phyloP scores from a whole-genome alignment of 495 filamentous ascomycete species.

The Aspergillus steynii region DNA sequence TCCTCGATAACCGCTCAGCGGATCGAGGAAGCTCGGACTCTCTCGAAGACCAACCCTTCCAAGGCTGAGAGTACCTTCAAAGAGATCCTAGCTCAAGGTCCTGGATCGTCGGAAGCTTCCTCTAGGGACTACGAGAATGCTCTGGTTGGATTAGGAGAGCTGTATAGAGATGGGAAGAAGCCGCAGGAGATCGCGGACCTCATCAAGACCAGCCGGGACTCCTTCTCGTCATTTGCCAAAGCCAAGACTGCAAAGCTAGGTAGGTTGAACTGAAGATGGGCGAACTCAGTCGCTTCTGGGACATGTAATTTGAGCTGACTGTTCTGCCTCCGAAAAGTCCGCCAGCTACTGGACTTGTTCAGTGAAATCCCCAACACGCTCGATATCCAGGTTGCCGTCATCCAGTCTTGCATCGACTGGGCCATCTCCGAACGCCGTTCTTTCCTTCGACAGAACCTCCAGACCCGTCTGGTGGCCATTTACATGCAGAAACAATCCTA shows the following conservation, averaged over 20 bases:
- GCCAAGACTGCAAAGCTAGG: conserved; percentile 98
- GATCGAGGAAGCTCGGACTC: conserved; percentile 82
- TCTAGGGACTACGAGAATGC: conserved; percentile 80
- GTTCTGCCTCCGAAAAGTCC: conserved; percentile 58
- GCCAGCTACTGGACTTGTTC: conserved; percentile 95
- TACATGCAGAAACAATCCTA: conserved; percentile 96
- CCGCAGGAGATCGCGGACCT: conserved; percentile 86
- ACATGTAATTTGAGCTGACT: background rate
- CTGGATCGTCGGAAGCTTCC: conserved; percentile 79
- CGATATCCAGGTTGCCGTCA: conserved; percentile 89
- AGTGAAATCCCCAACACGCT: conserved; percentile 87
- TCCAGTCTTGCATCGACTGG: conserved; percentile 99
- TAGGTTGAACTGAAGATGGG: conserved; percentile 42
- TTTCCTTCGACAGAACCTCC: conserved; percentile 96
- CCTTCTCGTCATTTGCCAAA: conserved; percentile 93
- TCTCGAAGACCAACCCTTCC: conserved; percentile 72
- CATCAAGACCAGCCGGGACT: conserved; percentile 84
- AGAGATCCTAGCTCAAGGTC: conserved; percentile 80
- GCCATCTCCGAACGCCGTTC: conserved; percentile 87
- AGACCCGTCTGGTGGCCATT: conserved; percentile 88
- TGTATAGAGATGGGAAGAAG: conserved; percentile 89
- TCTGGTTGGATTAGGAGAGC: conserved; percentile 76
- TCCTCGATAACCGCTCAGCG: conserved; percentile 54
- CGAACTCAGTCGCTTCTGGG: background rate
- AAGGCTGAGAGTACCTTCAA: conserved; percentile 85